A percentile compares a stretch with the other conserved stretches of the same genome.
Conservation (phyloP, 441 rosid species). For the Erodium trifolium region DNA sequence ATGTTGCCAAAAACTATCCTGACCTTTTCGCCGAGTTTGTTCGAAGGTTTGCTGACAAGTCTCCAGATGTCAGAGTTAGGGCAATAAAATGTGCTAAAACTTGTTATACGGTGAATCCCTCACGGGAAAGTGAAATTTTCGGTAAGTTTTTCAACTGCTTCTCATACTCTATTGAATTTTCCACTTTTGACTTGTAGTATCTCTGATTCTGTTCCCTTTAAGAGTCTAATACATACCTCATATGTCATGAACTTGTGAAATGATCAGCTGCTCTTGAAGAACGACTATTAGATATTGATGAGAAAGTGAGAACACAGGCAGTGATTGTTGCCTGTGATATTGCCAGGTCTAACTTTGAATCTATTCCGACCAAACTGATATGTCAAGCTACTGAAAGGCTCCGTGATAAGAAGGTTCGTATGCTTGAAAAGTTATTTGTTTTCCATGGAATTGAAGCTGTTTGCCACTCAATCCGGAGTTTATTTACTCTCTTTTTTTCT, state of each 20-base stretch:
- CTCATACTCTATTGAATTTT: neutral
- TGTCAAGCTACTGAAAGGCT: slow-evolving; percentile 71
- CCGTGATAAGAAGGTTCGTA: slow-evolving; percentile 84
- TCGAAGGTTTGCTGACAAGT: slow-evolving; percentile 84
- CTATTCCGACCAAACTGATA: slow-evolving; percentile 45
- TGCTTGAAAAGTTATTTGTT: slow-evolving; percentile 11
- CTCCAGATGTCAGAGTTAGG: slow-evolving; percentile 80
- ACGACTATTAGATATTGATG: slow-evolving; percentile 78
- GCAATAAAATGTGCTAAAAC: slow-evolving; percentile 64
- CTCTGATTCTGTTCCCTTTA: slow-evolving; percentile 17
- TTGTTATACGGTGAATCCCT: slow-evolving; percentile 57
- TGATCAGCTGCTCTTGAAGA: slow-evolving; percentile 67
- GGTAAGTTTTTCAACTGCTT: slow-evolving; percentile 34
- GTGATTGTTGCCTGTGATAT: slow-evolving; percentile 72
- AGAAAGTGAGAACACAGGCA: slow-evolving; percentile 75
- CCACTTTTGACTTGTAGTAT: slow-evolving; percentile 14
- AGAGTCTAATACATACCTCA: slow-evolving; percentile 16
- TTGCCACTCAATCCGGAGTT: slow-evolving; percentile 13
- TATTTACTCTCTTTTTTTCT: slow-evolving; percentile 7
- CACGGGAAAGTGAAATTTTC: slow-evolving; percentile 51
- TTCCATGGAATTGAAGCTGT: slow-evolving; percentile 10
- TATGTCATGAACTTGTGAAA: slow-evolving; percentile 18
- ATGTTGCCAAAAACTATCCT: slow-evolving; percentile 46
- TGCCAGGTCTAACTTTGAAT: slow-evolving; percentile 46
- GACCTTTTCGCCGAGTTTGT: slow-evolving; percentile 70